These are phyloP conservation scores for Benincasa hispida DNA, from an alignment of 306 rosid genomes.

Conservation along the genomic window DNA sequence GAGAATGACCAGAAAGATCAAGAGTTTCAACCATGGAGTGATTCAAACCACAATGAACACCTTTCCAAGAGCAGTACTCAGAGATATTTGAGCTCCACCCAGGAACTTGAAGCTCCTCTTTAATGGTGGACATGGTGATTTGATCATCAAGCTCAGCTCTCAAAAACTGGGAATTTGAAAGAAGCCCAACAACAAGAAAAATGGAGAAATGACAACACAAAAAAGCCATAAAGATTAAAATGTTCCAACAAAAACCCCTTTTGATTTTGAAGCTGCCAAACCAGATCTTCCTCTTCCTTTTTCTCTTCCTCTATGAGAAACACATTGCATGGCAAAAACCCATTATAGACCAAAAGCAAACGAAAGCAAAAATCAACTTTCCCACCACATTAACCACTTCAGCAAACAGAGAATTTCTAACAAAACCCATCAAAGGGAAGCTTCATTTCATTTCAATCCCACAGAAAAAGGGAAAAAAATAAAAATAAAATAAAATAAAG, in stretches of 20 bases:
- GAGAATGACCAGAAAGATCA: slow-evolving; percentile 61
- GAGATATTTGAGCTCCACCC: slow-evolving; percentile 70
- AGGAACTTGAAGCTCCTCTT: slow-evolving; percentile 64
- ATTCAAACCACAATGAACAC: slow-evolving; percentile 51
- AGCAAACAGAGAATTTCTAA: neutral
- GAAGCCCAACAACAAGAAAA: slow-evolving; percentile 42
- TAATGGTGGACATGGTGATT: slow-evolving; percentile 43
- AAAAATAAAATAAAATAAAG: too few relatives aligned
- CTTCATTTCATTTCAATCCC: neutral
- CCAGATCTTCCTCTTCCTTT: slow-evolving; percentile 6
- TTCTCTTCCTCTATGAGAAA: neutral
- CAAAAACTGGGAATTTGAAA: slow-evolving; percentile 28
- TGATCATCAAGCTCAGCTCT: slow-evolving; percentile 55
- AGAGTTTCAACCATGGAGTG: slow-evolving; percentile 60
- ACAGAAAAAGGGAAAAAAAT: neutral
- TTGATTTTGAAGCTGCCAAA: neutral
- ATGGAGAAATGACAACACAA: slow-evolving; percentile 25
- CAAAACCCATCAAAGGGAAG: neutral
- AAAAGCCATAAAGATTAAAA: slow-evolving; percentile 25
- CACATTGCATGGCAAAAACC: slow-evolving; percentile 9
- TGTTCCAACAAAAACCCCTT: neutral
- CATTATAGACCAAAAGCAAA: neutral
- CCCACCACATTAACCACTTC: neutral
- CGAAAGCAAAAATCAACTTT: slow-evolving; percentile 1
- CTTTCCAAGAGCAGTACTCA: slow-evolving; percentile 73